Base-by-base conservation (phyloP, 2,329 filamentous ascomycete species). In the Aschersonia sp. region DNA sequence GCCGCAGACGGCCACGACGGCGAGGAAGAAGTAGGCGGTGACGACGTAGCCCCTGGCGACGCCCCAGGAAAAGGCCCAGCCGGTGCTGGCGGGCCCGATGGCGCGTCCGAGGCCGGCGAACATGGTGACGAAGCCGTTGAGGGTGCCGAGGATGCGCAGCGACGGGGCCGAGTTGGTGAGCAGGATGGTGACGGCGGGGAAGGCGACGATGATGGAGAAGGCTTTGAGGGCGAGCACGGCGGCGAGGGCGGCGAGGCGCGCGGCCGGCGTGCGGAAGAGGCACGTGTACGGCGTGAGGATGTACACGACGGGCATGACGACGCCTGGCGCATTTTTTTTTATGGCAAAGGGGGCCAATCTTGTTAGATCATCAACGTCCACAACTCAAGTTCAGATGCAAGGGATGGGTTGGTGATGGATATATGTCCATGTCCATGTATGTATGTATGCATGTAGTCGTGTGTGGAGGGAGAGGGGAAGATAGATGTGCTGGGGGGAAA, bases 81-180 rank as follows among this genome's bases (percentile, higher is more conserved):
- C 90, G 0, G 80, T 75, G 35, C 83, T 63, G 0, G 85, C 85
- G 0, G 92, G 90, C 0, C 92, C 92, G 1, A 75, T 58, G 1
- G 87, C 89, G 45, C 89, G 72, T 2, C 89, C 90, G 5, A 96
- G 63, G 0, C 86, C 88, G 53, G 81, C 83, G 35, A 89, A 79
- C 48, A 83, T 85, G 0, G 89, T 95, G 0, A 87, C 89, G 51
- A 95, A 80, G 3, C 90, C 92, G 58, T 97, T 97, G 48, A 97
- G 68, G 0, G 89, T 96, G 1, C 88, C 89, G 5, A 97, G 74
- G 8, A 94, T 77, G 42, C 55, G 57, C 12, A 95, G 68, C 47
- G 83, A 88, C 1, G 73, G 66, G 5, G 87, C 87, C 8, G 83
- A 87, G 65, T 96, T 96, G 31, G 89, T 96, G 39, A 97, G 75